Evolutionary conservation across 208 protist species (phyloP).

Genomic region (Tritrichomonas musculus): DNA sequence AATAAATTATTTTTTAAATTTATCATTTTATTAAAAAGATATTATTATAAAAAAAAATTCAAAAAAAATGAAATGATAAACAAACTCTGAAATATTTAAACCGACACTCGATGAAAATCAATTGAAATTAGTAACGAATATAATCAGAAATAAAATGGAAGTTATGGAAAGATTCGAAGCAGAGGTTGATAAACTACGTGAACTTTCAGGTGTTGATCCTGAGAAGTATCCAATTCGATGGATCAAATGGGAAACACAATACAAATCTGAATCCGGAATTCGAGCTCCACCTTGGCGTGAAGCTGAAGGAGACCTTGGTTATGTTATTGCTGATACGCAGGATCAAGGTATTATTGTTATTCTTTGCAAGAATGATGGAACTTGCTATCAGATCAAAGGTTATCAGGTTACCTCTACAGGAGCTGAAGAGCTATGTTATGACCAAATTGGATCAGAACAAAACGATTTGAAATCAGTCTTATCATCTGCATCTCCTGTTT

Average conservation of each 20-base stretch:
- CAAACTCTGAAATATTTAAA: no score
- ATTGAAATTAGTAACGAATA: no score
- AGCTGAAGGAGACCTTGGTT: neutral
- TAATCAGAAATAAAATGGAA: neutral
- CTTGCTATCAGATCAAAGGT: neutral
- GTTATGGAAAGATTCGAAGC: slow-evolving; percentile 9
- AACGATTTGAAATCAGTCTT: neutral
- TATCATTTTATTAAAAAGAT: no score
- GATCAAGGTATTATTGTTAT: neutral
- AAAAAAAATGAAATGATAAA: no score
- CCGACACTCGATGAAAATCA: no score
- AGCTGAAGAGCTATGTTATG: neutral
- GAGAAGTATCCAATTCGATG: neutral
- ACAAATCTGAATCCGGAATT: neutral
- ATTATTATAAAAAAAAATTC: no score
- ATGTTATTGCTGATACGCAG: neutral
- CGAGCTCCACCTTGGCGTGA: slow-evolving; percentile 6
- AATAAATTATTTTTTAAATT: no score
- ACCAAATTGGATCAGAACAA: neutral
- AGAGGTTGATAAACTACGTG: neutral
- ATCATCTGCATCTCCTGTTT: neutral
- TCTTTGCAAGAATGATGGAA: neutral
- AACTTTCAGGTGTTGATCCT: neutral
- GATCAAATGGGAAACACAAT: slow-evolving; percentile 26
- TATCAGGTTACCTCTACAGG: neutral